Evolutionary conservation across 164 flowering plant species (phyloP).

Genomic region (Nelumbo lutea): DNA sequence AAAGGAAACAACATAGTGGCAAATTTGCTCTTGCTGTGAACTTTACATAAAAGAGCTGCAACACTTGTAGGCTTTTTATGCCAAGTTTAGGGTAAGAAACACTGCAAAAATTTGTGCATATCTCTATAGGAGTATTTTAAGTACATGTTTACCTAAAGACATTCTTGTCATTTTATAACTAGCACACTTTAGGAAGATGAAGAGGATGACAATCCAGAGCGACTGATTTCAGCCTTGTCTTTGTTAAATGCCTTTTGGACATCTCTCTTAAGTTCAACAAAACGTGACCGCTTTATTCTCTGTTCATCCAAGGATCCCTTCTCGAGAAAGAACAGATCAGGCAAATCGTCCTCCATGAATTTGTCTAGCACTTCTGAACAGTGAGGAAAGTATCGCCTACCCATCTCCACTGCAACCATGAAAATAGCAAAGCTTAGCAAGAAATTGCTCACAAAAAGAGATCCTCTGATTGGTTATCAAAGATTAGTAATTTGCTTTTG

Average conservation of each 20-base stretch:
- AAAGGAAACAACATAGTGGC: too few relatives aligned
- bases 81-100: neutral
- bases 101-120: conserved; percentile 11
- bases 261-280: conserved; percentile 53
- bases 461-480: neutral
- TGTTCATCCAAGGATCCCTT: conserved; percentile 53
- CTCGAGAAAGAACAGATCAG: conserved; percentile 44
- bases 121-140: conserved; percentile 6
- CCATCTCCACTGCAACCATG: conserved; percentile 47
- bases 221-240: conserved; percentile 44
- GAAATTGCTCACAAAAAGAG: neutral
- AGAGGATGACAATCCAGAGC: conserved; percentile 37
- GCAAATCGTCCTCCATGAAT: conserved; percentile 56
- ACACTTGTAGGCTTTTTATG: neutral
- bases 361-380: conserved; percentile 62
- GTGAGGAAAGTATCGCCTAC: conserved; percentile 53
- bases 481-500: too few relatives aligned
- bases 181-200: conserved; percentile 28
- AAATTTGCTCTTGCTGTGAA: too few relatives aligned
- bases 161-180: conserved; percentile 17
- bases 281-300: conserved; percentile 39
- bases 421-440: neutral
- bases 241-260: conserved; percentile 52
- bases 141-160: neutral
- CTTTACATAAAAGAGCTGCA: neutral